Evolutionary conservation across 176 grass and related monocot genomes (phyloP), one percentile per base, ranked within the genome.

Genomic region (Lolium rigidum): DNA sequence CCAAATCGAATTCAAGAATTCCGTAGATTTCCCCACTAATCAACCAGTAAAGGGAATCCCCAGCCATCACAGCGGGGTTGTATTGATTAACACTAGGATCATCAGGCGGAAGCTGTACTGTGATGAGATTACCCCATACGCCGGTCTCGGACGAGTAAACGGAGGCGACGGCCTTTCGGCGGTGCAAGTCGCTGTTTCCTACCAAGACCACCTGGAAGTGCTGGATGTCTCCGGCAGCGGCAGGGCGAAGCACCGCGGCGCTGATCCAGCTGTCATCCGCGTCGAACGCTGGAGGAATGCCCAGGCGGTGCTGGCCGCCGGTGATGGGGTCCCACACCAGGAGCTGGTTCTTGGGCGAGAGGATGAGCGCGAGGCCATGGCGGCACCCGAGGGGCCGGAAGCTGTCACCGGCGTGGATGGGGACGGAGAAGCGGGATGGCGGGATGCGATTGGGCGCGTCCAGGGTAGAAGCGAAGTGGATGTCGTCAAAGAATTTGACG

Each of bases 121-220:
- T 46, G 5, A 72, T 22, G 20, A 21, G 9, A 22, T 47, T 7
- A 0, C 69, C 41, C 69, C 69, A 72, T 14, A 0, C 11, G 4
- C 41, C 20, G 4, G 20, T 72, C 1, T 46, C 39, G 0, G 70
- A 72, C 2, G n/a, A 72, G 41, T 47, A 72, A 0, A 48, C 5
- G 0, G n/a, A n/a, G 70, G 20, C 41, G 5, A 72, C n/a, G 0
- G 10, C 70, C 41, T 43, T 43, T 43, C 3, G 41, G 3, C 11
- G 9, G 41, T 5, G 17, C n/a, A 22, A 22, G 39, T 13, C n/a
- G 9, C n/a, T 18, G 21, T 5, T 21, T 10, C 0, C 4, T 72
- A 47, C 69, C 69, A 72, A 22, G 10, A 72, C 69, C 69, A 72
- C 41, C 69, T 22, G 69, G 20, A 72, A 72, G 20, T 72, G 18